phyloP scores from a whole-genome alignment of 768 basidiomycete species.

The Lyophyllum shimeji region DNA sequence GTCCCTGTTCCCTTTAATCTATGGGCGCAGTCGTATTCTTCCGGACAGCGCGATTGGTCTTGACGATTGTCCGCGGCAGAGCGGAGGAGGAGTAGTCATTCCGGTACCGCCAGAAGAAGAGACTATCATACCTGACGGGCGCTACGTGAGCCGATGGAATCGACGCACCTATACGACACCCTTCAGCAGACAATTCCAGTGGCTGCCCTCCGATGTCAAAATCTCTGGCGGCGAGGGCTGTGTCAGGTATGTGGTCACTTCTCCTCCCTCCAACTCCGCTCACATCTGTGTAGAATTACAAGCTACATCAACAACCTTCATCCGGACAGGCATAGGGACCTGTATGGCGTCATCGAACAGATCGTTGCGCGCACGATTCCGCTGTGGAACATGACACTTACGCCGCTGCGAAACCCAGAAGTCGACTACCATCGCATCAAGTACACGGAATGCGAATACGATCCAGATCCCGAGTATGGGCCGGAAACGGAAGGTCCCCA shows the following conservation, averaged over 20 bases:
- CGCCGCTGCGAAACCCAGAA: constrained; percentile 11
- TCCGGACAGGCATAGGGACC: constrained; percentile 22
- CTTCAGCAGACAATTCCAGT: constrained; percentile 13
- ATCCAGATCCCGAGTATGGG: constrained; percentile 14
- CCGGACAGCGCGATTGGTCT: constrained; percentile 6
- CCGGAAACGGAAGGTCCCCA: constrained; percentile 19
- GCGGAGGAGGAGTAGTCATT: constrained; percentile 14
- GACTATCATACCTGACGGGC: not conserved
- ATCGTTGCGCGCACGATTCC: constrained; percentile 29
- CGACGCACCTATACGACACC: not conserved
- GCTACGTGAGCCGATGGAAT: not conserved
- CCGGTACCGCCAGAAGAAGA: constrained; percentile 5
- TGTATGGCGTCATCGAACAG: constrained; percentile 27
- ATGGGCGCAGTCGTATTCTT: constrained; percentile 25
- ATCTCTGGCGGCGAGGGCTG: constrained; percentile 16
- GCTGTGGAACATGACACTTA: constrained; percentile 28
- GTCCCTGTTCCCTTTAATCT: constrained; percentile 36
- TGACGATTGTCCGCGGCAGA: constrained; percentile 13
- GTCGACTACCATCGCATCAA: constrained; percentile 11
- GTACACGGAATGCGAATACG: constrained; percentile 15
- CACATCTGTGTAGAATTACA: constrained; percentile 21
- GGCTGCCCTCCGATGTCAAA: constrained; percentile 29
- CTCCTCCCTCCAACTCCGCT: not conserved
- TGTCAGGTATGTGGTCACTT: constrained; percentile 16
- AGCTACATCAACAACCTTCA: constrained; percentile 46